Conservation (phyloP, 768 basidiomycete species). For the Suillus plorans region DNA sequence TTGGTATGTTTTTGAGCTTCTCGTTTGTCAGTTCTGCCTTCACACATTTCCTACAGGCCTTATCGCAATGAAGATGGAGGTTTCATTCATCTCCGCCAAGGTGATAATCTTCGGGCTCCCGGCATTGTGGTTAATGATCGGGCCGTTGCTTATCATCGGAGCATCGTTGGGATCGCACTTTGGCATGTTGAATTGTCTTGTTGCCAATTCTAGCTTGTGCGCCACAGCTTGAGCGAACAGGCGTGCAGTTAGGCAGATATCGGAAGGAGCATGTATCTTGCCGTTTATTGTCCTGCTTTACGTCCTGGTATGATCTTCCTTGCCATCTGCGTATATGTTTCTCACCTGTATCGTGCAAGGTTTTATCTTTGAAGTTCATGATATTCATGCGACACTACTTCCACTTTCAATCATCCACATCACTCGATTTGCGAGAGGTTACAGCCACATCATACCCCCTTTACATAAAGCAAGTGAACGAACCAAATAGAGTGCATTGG, state of each 20-base stretch:
- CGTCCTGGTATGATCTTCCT: not conserved
- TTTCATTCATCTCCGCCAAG: constrained; percentile 5
- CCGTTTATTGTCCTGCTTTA: not conserved
- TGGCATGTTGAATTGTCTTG: constrained; percentile 1
- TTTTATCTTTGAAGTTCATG: not conserved
- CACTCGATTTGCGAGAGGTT: not conserved
- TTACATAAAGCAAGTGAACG: not conserved
- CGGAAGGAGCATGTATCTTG: not conserved
- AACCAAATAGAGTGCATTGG: not conserved
- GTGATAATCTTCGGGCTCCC: constrained; percentile 4
- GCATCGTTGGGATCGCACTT: constrained; percentile 4
- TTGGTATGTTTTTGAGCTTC: not conserved
- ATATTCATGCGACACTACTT: not conserved
- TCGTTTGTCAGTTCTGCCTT: not conserved
- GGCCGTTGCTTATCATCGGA: constrained; percentile 1
- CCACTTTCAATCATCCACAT: not conserved
- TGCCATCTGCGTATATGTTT: not conserved
- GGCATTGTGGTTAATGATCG: constrained; percentile 1
- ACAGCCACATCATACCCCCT: not conserved
- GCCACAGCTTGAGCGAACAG: not conserved
- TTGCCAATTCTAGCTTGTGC: not conserved
- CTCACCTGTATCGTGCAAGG: not conserved
- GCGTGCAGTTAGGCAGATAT: not conserved
- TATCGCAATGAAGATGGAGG: constrained; percentile 5
- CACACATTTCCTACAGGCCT: not conserved